Evolutionary conservation across 306 rosid species (phyloP), one percentile per base, ranked within the genome.

Genomic region (Malus sieversii): DNA sequence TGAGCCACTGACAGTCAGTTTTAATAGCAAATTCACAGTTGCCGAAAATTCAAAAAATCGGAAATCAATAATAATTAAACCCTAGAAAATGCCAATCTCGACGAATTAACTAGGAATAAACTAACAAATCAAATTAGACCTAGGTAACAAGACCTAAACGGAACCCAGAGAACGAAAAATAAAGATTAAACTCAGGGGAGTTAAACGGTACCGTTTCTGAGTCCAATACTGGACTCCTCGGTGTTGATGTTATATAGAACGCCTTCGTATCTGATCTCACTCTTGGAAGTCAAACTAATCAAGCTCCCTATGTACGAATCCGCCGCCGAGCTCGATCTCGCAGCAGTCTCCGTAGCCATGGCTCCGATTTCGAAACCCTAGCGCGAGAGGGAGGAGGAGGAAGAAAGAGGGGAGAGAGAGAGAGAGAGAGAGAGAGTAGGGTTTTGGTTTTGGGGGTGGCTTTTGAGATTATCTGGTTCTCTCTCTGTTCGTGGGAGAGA

Each of bases 211-310:
- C 97, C 96, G 32, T 90, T 85, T 73, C 88, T 80, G 71, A 90
- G 94, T 61, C 93, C 91, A 73, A 92, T 89, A 76, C 93, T 92
- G 84, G 93, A 92, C 81, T 90, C 96, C 1, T 92, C 90, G 20
- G 93, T 82, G 88, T 87, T 92, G 87, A 92, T 85, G 71, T 90
- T 85, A 82, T 85, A 87, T 3, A 92, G 88, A 32, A 86, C 76
- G 53, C 97, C 97, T 71, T 92, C 96, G 64, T 92, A 92, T 85
- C 96, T 84, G 77, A 92, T 92, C 84, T 92, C 97, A 68, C 95
- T 89, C 87, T 86, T 90, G 1, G 97, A 92, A 23, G 93, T 92
- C 84, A 90, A 80, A 83, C 97, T 89, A 13, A 92, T 92, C 90
- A 89, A 86, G 84, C 95, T 78, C 11, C 96, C 97, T 25, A 88